These are phyloP conservation scores for Parathielavia appendiculata DNA, from an alignment of 495 filamentous ascomycete genomes.

Conservation along the genomic window DNA sequence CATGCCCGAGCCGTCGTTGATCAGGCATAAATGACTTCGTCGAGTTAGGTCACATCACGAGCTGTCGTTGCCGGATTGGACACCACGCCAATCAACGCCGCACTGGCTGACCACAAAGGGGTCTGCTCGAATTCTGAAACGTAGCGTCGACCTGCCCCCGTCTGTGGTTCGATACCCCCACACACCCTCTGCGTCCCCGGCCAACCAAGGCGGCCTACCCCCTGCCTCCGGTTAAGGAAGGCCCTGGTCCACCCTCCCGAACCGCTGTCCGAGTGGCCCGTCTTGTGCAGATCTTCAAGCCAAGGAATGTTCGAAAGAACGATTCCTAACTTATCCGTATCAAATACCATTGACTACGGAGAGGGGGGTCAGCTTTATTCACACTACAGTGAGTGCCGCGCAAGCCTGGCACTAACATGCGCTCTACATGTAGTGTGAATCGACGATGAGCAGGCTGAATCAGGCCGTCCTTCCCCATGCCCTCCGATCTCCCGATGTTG, in stretches of 20 bases:
- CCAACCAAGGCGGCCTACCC: neutral
- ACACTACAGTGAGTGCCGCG: neutral
- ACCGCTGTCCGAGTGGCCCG: conserved; percentile 1
- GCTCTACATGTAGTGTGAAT: neutral
- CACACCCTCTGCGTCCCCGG: neutral
- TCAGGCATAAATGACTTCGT: no score
- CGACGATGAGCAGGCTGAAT: no score
- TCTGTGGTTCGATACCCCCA: neutral
- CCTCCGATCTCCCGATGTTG: no score
- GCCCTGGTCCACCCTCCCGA: neutral
- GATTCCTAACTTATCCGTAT: no score
- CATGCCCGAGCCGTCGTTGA: conserved; percentile 19
- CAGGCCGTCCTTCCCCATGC: no score
- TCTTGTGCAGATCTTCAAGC: conserved; percentile 7
- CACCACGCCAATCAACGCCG: conserved; percentile 17
- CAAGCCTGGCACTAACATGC: neutral
- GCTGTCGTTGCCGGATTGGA: no score
- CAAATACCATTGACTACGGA: no score
- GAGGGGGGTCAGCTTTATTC: neutral
- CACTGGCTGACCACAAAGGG: conserved; percentile 5
- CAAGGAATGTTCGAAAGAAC: conserved; percentile 2
- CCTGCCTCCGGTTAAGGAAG: no score
- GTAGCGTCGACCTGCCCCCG: conserved; percentile 13
- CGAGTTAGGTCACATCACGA: no score
- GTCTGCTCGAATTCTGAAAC: conserved; percentile 24